These are phyloP conservation scores for Chamaenerion angustifolium DNA, from an alignment of 345 rosid genomes.

Conservation along the genomic window DNA sequence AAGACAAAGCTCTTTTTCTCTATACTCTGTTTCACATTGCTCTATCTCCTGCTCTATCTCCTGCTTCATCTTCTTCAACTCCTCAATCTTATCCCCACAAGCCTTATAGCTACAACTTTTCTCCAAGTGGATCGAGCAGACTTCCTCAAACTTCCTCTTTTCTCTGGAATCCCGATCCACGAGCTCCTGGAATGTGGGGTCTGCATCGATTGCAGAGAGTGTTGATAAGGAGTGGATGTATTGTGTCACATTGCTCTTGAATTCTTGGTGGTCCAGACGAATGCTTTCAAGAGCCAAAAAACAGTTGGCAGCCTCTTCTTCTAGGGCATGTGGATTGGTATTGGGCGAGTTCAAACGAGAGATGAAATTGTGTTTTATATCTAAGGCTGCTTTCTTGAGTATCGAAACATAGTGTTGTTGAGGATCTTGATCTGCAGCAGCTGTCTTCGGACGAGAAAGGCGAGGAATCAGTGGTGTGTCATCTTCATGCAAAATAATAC, in stretches of 20 bases:
- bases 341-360: background rate
- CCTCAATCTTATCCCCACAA: slow-evolving; percentile 16
- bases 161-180: slow-evolving; percentile 8
- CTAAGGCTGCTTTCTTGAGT: background rate
- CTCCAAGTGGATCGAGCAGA: slow-evolving; percentile 19
- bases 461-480: background rate
- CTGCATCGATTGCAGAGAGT: slow-evolving; percentile 8
- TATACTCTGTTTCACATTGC: slow-evolving; percentile 24
- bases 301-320: background rate
- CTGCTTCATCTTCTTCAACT: slow-evolving; percentile 11
- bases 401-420: background rate
- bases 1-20: slow-evolving; percentile 8
- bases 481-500: background rate
- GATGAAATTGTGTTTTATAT: background rate
- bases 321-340: background rate
- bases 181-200: slow-evolving; percentile 13
- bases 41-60: slow-evolving; percentile 17
- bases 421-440: background rate
- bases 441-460: background rate
- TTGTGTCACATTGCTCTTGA: background rate
- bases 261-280: background rate
- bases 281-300: background rate
- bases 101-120: slow-evolving; percentile 12
- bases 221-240: slow-evolving; percentile 5
- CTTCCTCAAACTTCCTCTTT: slow-evolving; percentile 14